These are phyloP conservation scores for Leccinellum rugosiceps DNA, from an alignment of 768 basidiomycete genomes.

Conservation along the genomic window DNA sequence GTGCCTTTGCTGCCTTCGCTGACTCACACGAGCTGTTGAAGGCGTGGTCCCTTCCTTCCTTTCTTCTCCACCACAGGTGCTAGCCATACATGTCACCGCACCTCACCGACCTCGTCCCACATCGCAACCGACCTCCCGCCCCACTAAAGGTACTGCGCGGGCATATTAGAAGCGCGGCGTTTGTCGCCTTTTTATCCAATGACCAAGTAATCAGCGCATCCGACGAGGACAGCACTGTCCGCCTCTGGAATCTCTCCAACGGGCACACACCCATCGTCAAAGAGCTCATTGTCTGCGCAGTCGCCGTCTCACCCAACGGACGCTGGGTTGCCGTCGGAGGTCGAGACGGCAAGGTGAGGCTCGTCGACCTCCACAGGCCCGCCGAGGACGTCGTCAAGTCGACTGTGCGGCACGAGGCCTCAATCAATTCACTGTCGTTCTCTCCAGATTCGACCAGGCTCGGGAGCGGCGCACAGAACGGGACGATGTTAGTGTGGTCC, in stretches of 20 bases:
- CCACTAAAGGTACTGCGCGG: constrained; percentile 12
- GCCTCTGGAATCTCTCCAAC: constrained; percentile 11
- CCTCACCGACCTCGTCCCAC: not conserved
- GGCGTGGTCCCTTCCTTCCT: not conserved
- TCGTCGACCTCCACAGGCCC: constrained; percentile 1
- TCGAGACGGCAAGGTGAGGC: constrained; percentile 10
- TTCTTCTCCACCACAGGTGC: not conserved
- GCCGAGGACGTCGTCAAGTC: not conserved
- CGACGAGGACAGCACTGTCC: constrained; percentile 16
- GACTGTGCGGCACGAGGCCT: not conserved
- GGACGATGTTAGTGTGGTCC: constrained; percentile 19
- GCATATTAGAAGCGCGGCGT: constrained; percentile 8
- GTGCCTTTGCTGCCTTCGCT: too few species aligned
- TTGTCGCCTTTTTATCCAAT: constrained; percentile 18
- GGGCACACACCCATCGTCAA: constrained; percentile 1
- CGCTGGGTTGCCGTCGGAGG: constrained; percentile 19
- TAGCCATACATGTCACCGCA: constrained; percentile 1
- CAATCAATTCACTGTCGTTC: constrained; percentile 16
- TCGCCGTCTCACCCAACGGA: constrained; percentile 7
- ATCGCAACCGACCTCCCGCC: not conserved
- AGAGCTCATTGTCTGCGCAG: not conserved
- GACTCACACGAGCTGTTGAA: too few species aligned
- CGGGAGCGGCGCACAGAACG: constrained; percentile 17
- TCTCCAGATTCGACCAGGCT: constrained; percentile 16
- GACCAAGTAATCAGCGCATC: constrained; percentile 19